These are phyloP conservation scores for Sarocladium kiliense DNA, from an alignment of 2,329 filamentous ascomycete species.

Conservation along the genomic window DNA sequence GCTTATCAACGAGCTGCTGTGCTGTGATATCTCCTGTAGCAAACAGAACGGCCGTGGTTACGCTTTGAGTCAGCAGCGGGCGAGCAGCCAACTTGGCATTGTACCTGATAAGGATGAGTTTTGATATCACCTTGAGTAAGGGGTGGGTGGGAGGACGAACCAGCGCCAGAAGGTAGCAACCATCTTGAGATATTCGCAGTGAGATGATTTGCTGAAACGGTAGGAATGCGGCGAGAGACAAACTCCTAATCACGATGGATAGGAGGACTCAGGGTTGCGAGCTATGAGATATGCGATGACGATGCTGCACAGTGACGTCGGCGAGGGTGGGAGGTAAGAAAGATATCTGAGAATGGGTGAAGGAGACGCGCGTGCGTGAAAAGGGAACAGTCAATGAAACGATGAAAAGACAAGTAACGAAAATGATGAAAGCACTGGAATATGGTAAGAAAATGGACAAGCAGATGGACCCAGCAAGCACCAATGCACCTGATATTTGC, in stretches of 20 bases:
- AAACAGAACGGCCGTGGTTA: constrained; percentile 89
- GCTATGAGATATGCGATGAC: neutral
- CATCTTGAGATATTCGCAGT: neutral
- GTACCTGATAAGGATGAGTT: constrained; percentile 57
- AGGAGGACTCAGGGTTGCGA: neutral
- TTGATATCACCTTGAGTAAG: neutral
- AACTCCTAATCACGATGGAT: too few species aligned
- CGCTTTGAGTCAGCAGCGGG: constrained; percentile 82
- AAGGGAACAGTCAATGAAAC: neutral
- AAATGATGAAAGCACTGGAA: neutral
- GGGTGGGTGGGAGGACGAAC: constrained; percentile 16
- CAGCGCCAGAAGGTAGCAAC: constrained; percentile 24
- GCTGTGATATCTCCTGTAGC: constrained; percentile 86
- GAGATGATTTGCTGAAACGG: neutral
- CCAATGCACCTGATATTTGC: neutral
- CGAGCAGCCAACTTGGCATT: constrained; percentile 73
- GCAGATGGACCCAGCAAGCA: neutral
- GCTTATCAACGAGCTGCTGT: constrained; percentile 84
- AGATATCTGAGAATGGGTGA: neutral
- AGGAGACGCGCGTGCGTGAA: too few species aligned
- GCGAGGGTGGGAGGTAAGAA: neutral
- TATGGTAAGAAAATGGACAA: neutral
- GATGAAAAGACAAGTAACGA: neutral
- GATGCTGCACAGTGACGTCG: constrained; percentile 9
- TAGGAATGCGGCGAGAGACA: too few species aligned